Base-by-base conservation (phyloP, 202 grass and related monocot species). In the Panicum hallii region DNA sequence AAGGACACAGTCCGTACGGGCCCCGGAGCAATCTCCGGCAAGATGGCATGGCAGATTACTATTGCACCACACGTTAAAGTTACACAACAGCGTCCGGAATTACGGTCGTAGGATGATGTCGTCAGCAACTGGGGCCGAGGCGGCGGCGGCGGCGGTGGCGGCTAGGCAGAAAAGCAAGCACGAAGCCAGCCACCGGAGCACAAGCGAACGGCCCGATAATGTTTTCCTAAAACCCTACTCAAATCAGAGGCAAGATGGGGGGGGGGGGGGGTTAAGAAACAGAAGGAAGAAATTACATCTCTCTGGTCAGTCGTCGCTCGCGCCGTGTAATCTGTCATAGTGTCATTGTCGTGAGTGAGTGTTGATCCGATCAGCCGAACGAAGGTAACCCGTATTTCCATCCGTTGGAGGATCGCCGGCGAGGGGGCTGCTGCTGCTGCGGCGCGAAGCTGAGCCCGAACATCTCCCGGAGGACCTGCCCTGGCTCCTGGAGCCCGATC, bases 391-490 rank as follows among this genome's bases (percentile, higher is more conserved):
- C 94, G 2, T 92, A 90, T 88, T 68, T 89, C 97, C 97, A 99
- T 48, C 86, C 83, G 28, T 91, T 94, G 13, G 89, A 92, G 36
- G 90, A 92, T n/a, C 86, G 93, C 74, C 97, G 80, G 54, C 79
- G 79, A 11, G 79, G 49, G 45, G 68, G 61, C 1, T 78, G 79
- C 9, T 86, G 88, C 73, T 92, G 84, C 81, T 99, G 97, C 5
- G 87, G 97, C 4, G 93, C 79, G 60, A 99, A 99, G 58, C 91
- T 96, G 42, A 99, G 91, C 11, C 93, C 97, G 42, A 99, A 99
- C 97, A 99, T 99, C 84, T 99, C 97, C 87, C 87, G 91, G 44
- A 99, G 92, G 16, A 92, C 96, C 63, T 91, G 88, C 22, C 88
- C 97, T 4, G 92, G 90, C 56, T 94, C 97, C 75, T 91, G 79